Conservation (phyloP, 164 flowering plant species). For the Tinospora cordifolia region DNA sequence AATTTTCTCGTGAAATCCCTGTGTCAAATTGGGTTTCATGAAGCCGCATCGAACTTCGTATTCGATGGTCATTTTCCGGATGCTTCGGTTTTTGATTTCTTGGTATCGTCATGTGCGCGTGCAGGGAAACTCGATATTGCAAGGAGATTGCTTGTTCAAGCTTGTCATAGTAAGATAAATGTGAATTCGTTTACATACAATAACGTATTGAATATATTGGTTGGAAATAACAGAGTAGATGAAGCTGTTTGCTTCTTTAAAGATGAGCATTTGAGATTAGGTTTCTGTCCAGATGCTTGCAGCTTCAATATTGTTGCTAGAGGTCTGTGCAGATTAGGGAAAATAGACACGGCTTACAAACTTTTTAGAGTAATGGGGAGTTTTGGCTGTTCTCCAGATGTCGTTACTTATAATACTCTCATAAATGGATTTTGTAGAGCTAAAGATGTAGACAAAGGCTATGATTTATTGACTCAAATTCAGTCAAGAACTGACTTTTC, state of each 20-base stretch:
- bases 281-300: slow-evolving; percentile 42
- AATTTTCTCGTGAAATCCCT: slow-evolving; percentile 43
- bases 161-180: slow-evolving; percentile 15
- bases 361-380: slow-evolving; percentile 51
- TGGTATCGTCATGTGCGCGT: slow-evolving; percentile 36
- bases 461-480: slow-evolving; percentile 39
- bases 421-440: slow-evolving; percentile 57
- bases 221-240: slow-evolving; percentile 32
- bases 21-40: slow-evolving; percentile 40
- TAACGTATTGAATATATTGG: slow-evolving; percentile 43
- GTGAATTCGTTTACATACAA: slow-evolving; percentile 34
- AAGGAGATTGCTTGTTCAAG: slow-evolving; percentile 34
- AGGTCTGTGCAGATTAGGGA: slow-evolving; percentile 53
- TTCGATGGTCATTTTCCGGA: slow-evolving; percentile 47
- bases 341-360: slow-evolving; percentile 43
- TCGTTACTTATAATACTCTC: slow-evolving; percentile 58
- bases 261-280: slow-evolving; percentile 27
- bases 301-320: slow-evolving; percentile 62
- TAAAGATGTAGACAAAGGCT: slow-evolving; percentile 46
- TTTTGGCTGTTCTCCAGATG: slow-evolving; percentile 61
- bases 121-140: slow-evolving; percentile 36
- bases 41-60: slow-evolving; percentile 34
- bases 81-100: slow-evolving; percentile 26
- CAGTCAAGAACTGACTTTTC: slow-evolving; percentile 16
- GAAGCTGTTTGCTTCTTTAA: slow-evolving; percentile 58